Conservation (phyloP, 2,329 filamentous ascomycete species). For the Aspergillus glaucus region DNA sequence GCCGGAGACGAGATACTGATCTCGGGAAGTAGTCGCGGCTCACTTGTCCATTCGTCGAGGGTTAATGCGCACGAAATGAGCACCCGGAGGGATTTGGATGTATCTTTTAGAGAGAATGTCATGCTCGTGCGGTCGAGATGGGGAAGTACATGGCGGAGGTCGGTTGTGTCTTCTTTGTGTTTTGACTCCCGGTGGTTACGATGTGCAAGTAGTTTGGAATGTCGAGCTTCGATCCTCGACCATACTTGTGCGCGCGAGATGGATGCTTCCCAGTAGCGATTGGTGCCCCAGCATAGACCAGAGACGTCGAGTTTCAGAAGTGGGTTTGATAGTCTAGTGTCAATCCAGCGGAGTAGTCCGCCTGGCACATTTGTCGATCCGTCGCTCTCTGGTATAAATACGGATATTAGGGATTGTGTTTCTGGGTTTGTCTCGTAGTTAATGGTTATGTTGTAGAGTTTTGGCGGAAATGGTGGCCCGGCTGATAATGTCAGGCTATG, state of each 20-base stretch:
- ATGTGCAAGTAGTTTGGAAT: constrained; percentile 9
- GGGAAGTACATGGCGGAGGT: constrained; percentile 25
- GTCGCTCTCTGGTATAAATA: constrained; percentile 18
- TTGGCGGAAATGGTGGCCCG: constrained; percentile 30
- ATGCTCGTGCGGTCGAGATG: constrained; percentile 33
- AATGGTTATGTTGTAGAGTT: constrained; percentile 27
- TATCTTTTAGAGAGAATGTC: constrained; percentile 17
- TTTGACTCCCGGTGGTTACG: constrained; percentile 1
- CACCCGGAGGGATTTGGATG: constrained; percentile 10
- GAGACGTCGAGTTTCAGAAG: constrained; percentile 33
- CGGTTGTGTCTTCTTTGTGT: constrained; percentile 8
- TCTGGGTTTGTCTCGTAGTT: constrained; percentile 31
- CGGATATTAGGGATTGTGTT: constrained; percentile 27
- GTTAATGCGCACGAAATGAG: constrained; percentile 30
- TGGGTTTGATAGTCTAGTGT: constrained; percentile 27
- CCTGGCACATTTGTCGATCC: constrained; percentile 20
- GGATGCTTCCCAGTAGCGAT: constrained; percentile 36
- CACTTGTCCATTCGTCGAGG: constrained; percentile 36
- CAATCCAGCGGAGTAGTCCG: constrained; percentile 29
- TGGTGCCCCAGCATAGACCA: constrained; percentile 37
- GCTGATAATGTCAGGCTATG: constrained; percentile 32
- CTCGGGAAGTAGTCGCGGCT: constrained; percentile 31
- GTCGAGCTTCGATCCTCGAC: constrained; percentile 26
- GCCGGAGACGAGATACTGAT: constrained; percentile 25
- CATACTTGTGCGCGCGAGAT: constrained; percentile 34